These are phyloP conservation scores for Suhomyces guaymorum DNA, from an alignment of 1,139 yeast genomes.

Conservation along the genomic window DNA sequence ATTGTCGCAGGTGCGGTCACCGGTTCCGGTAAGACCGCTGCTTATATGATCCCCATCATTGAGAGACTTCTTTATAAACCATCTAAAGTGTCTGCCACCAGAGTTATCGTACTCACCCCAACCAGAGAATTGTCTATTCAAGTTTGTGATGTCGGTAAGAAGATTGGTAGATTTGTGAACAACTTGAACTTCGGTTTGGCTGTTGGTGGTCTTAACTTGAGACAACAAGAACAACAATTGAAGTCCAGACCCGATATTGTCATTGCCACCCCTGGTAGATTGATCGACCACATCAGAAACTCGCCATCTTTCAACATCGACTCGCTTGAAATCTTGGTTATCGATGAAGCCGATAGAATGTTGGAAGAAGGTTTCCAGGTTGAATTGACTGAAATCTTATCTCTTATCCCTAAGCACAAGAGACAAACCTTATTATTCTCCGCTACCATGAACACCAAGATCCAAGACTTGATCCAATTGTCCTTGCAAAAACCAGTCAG, in stretches of 20 bases:
- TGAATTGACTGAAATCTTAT: constrained; percentile 86
- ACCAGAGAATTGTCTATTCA: constrained; percentile 98
- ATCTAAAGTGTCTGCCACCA: constrained; percentile 76
- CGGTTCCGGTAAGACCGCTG: constrained; percentile 99
- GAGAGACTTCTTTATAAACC: constrained; percentile 92
- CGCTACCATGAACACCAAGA: constrained; percentile 95
- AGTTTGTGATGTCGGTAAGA: constrained; percentile 89
- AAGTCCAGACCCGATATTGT: constrained; percentile 93
- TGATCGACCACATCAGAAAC: constrained; percentile 93
- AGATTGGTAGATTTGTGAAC: constrained; percentile 72
- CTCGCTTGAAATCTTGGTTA: constrained; percentile 83
- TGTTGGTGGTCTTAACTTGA: constrained; percentile 93
- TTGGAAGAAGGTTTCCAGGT: constrained; percentile 97
- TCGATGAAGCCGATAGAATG: constrained; percentile 99
- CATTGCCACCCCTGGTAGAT: constrained; percentile 95
- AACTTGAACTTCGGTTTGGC: constrained; percentile 87
- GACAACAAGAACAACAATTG: constrained; percentile 93
- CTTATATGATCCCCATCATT: constrained; percentile 91
- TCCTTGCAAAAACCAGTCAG: constrained; percentile 89
- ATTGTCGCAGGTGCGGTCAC: constrained; percentile 99
- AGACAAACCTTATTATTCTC: constrained; percentile 94
- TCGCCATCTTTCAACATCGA: constrained; percentile 93
- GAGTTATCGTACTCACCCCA: constrained; percentile 89
- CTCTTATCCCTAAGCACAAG: constrained; percentile 76
- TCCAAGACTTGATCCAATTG: constrained; percentile 82